phyloP scores from a whole-genome alignment of 78 protist species.

The Creolimax fragrantissima region DNA sequence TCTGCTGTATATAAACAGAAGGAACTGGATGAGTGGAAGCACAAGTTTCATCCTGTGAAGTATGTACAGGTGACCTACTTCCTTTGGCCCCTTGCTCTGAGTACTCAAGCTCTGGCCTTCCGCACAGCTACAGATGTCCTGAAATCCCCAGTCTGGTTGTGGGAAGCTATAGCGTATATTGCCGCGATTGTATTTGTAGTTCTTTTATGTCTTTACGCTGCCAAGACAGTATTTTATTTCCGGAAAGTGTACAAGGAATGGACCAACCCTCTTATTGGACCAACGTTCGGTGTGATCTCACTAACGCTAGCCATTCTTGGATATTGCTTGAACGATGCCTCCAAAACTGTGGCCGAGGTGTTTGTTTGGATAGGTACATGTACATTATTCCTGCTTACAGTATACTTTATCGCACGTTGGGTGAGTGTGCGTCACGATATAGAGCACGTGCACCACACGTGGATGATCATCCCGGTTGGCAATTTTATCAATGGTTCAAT shows the following conservation, averaged over 20 bases:
- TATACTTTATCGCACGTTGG: background rate
- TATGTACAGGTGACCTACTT: background rate
- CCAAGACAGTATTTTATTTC: background rate
- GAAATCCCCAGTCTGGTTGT: background rate
- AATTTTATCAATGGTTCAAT: background rate
- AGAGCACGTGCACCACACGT: constrained; percentile 4
- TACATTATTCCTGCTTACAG: background rate
- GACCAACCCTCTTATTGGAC: background rate
- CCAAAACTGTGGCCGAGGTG: background rate
- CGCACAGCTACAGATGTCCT: background rate
- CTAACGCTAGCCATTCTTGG: background rate
- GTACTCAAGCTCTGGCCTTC: background rate
- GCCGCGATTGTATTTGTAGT: background rate
- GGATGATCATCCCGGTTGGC: constrained; percentile 12
- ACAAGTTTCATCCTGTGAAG: background rate
- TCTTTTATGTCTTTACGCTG: background rate
- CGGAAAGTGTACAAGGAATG: background rate
- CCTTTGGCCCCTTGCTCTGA: background rate
- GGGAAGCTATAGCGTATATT: background rate
- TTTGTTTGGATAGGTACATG: background rate
- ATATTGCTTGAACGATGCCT: background rate
- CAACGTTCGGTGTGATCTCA: constrained; percentile 1
- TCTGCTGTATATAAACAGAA: background rate
- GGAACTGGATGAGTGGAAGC: background rate
- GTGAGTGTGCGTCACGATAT: background rate